Evolutionary conservation across 768 basidiomycete species (phyloP).

Genomic region (Erythrobasidium yunnanense): DNA sequence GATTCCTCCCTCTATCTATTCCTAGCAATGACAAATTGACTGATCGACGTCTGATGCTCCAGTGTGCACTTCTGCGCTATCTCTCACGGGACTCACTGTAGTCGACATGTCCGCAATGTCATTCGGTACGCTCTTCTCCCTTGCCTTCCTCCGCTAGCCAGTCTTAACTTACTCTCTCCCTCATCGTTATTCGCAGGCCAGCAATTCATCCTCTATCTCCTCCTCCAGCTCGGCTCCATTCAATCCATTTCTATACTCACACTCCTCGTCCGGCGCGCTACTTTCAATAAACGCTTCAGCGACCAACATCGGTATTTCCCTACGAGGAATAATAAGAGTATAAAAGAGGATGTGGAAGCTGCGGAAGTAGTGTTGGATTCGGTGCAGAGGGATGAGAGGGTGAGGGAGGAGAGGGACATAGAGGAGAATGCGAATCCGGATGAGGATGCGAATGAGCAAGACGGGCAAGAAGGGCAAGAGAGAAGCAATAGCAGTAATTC

Average conservation of each 20-base stretch:
- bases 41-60: too few relatives aligned
- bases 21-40: not conserved
- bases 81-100: not conserved
- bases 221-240: constrained; percentile 16
- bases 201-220: constrained; percentile 17
- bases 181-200: not conserved
- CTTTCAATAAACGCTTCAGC: not conserved
- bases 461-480: too few relatives aligned
- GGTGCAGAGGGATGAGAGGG: not conserved
- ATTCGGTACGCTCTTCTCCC: constrained; percentile 1
- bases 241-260: constrained; percentile 10
- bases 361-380: not conserved
- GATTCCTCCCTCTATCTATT: not conserved
- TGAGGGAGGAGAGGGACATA: not conserved
- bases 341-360: constrained; percentile 5
- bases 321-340: not conserved
- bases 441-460: too few relatives aligned
- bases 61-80: constrained; percentile 19
- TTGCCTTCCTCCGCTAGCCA: not conserved
- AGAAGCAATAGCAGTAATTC: too few relatives aligned
- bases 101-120: not conserved
- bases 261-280: not conserved
- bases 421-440: not conserved
- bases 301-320: not conserved
- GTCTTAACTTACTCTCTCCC: constrained; percentile 9